Conservation (phyloP, 2,329 filamentous ascomycete species). For the Pseudogymnoascus destructans region DNA sequence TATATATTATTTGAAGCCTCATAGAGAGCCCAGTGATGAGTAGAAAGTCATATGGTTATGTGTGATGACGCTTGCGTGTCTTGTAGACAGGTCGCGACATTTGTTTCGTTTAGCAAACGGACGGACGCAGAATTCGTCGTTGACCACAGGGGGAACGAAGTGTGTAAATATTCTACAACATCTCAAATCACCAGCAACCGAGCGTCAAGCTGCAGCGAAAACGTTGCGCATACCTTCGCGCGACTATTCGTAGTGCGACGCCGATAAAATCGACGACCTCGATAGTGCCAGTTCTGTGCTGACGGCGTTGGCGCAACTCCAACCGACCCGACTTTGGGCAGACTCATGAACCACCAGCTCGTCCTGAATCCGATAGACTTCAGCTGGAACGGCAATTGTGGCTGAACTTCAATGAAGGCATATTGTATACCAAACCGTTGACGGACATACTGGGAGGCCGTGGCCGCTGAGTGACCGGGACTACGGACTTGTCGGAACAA, state of each 20-base stretch:
- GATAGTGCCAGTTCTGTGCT: conserved; percentile 1
- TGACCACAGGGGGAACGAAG: conserved; percentile 1
- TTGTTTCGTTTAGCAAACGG: conserved; percentile 8
- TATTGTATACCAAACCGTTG: not conserved
- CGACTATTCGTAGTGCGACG: conserved; percentile 2
- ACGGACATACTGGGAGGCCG: not conserved
- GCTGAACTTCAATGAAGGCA: conserved; percentile 3
- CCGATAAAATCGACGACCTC: not conserved
- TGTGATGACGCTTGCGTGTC: conserved; percentile 4
- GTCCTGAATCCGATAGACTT: not conserved
- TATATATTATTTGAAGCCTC: not conserved
- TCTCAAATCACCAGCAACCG: conserved; percentile 6
- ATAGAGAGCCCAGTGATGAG: not conserved
- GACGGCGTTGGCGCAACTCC: conserved; percentile 1
- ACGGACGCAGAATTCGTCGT: conserved; percentile 6
- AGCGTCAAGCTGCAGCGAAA: conserved; percentile 1
- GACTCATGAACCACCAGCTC: not conserved
- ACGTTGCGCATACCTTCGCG: conserved; percentile 5
- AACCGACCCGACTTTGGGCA: not conserved
- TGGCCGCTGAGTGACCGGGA: conserved; percentile 4
- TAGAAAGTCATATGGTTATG: not conserved
- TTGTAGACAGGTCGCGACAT: conserved; percentile 8
- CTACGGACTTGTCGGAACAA: conserved; percentile 19
- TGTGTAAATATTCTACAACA: conserved; percentile 8
- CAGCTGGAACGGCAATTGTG: conserved; percentile 6